These are phyloP conservation scores for Persicaria tinctoria DNA, from an alignment of 148 eudicot genomes.

Conservation along the genomic window DNA sequence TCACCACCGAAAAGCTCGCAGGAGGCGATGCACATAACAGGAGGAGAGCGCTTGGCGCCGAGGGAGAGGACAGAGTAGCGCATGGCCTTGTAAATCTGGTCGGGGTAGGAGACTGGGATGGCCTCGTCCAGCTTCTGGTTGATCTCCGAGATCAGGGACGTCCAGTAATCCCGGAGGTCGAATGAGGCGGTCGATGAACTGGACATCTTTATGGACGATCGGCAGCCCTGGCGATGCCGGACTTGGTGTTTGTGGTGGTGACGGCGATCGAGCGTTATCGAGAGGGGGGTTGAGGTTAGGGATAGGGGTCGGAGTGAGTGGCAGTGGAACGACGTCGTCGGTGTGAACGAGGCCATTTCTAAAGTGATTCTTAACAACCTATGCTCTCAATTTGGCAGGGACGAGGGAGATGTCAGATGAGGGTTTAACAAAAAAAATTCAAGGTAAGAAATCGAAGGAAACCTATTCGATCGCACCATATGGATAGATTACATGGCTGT, in stretches of 20 bases:
- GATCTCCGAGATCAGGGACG: constrained; percentile 49
- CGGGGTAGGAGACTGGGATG: constrained; percentile 58
- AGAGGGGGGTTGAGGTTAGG: too few species aligned
- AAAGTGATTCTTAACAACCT: too few species aligned
- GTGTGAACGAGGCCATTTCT: too few species aligned
- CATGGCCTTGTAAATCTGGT: constrained; percentile 75
- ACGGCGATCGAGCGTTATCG: constrained; percentile 13
- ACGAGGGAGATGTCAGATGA: too few species aligned
- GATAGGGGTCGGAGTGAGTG: too few species aligned
- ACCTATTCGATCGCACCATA: too few species aligned
- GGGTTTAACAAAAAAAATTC: too few species aligned
- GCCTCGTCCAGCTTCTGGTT: constrained; percentile 71
- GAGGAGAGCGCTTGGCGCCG: constrained; percentile 76
- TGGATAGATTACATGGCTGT: too few species aligned
- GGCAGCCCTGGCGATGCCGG: background rate
- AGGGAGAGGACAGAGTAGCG: constrained; percentile 66
- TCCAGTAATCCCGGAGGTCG: constrained; percentile 68
- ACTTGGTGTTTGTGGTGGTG: constrained; percentile 17
- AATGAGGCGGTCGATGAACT: constrained; percentile 26
- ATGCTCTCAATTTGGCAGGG: too few species aligned
- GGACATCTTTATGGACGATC: constrained; percentile 12
- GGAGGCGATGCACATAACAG: constrained; percentile 85
- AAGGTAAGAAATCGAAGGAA: too few species aligned
- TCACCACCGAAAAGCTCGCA: constrained; percentile 81
- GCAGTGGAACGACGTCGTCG: too few species aligned